Base-by-base conservation (phyloP, 306 rosid genomes). In the Prunus fruticosa region DNA sequence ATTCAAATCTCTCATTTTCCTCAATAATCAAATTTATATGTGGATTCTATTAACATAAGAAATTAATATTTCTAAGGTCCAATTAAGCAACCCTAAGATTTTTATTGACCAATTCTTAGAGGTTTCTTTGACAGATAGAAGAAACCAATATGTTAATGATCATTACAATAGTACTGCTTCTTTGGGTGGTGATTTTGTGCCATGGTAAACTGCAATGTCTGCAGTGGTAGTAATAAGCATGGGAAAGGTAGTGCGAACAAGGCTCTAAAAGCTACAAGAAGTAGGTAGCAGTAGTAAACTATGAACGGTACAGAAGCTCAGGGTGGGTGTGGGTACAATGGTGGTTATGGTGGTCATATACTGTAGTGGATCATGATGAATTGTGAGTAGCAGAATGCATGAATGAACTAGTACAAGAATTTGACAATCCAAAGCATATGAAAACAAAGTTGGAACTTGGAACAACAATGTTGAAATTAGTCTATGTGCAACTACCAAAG, bases 361-460 rank as follows among this genome's bases (percentile, higher is more conserved):
- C 32, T 34, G 15, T 14, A 54, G 51, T 7, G 51, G 38, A 38
- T 71, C 50, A 69, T 22, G 23, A 54, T 22, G n/a, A 23, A 23
- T 57, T 54, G 23, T 72, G 53, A 22, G 15, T 52, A 53, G 56
- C 11, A 71, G 38, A 60, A 52, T 30, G 25, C 50, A 71, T 2
- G 76, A 43, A 72, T 23, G 38, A 56, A 72, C 65, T 14, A 28
- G 16, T 32, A 38, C 54, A 50, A 81, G 52, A 67, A 61, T 52
- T 63, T 53, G 56, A 58, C 69, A 72, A 66, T 70, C 56, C 69
- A 78, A 80, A 30, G 30, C 54, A 23, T 32, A 63, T 2, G 3
- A 30, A 38, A 50, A 74, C 32, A 49, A 23, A 54, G 52, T 54
- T 20, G 38, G 66, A 28, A 3, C 32, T 54, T 20, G 38, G 66